Conservation (phyloP, 495 filamentous ascomycete genomes). For the Penicillium silybi region DNA sequence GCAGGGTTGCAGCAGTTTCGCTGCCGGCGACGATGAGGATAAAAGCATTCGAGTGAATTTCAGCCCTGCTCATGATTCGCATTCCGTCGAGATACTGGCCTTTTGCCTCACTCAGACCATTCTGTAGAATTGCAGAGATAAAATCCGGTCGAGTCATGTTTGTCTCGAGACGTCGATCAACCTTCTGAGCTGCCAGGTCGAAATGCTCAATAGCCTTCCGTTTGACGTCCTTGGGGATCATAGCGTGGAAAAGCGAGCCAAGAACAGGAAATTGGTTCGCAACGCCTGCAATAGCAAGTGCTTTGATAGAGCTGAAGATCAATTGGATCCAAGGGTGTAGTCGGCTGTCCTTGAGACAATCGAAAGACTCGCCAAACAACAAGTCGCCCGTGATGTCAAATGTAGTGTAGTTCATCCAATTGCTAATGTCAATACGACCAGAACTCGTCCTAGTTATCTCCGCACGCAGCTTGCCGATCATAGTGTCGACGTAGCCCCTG, state of each 20-base stretch:
- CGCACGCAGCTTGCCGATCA: slow-evolving; percentile 29
- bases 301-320: slow-evolving; percentile 34
- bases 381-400: slow-evolving; percentile 51
- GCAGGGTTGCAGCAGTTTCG: slow-evolving; percentile 54
- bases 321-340: slow-evolving; percentile 47
- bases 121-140: slow-evolving; percentile 25
- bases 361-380: slow-evolving; percentile 49
- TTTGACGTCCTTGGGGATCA: slow-evolving; percentile 10
- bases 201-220: slow-evolving; percentile 20
- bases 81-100: slow-evolving; percentile 13
- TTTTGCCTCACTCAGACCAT: slow-evolving; percentile 20
- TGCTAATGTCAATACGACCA: slow-evolving; percentile 16
- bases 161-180: slow-evolving; percentile 16
- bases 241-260: slow-evolving; percentile 1
- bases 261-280: slow-evolving; percentile 32
- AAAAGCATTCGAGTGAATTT: slow-evolving; percentile 28
- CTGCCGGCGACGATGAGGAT: slow-evolving; percentile 44
- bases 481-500: slow-evolving; percentile 33
- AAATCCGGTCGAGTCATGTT: slow-evolving; percentile 20
- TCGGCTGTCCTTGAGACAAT: slow-evolving; percentile 36
- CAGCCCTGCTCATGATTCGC: slow-evolving; percentile 22
- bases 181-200: slow-evolving; percentile 19
- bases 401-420: slow-evolving; percentile 35
- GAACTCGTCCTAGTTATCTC: slow-evolving; percentile 1
- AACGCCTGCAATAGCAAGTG: slow-evolving; percentile 14